phyloP scores from a whole-genome alignment of 1,284 basidiomycete genomes.

The Fomitopsis schrenkii region DNA sequence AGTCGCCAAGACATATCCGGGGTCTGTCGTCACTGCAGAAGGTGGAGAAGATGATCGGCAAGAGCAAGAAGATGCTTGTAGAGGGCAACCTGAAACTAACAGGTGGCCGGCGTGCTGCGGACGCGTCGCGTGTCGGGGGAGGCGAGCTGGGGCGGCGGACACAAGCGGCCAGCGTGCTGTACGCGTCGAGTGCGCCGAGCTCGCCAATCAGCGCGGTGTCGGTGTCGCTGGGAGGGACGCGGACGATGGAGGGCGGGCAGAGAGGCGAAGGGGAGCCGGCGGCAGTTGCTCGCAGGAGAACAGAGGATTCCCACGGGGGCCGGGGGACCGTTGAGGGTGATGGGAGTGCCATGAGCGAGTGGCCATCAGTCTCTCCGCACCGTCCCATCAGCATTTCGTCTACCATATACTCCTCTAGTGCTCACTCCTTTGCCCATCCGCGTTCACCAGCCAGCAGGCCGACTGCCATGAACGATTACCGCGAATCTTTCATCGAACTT shows the following conservation, averaged over 20 bases:
- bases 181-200: conserved; percentile 16
- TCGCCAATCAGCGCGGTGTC: conserved; percentile 13
- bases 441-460: conserved; percentile 10
- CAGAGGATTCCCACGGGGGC: conserved; percentile 21
- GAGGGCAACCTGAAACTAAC: conserved; percentile 10
- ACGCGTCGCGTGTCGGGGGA: conserved; percentile 8
- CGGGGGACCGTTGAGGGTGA: background rate
- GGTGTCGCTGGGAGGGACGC: background rate
- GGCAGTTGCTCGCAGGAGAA: background rate
- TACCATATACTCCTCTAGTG: conserved; percentile 35
- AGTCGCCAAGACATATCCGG: conserved; percentile 13
- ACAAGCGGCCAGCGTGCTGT: conserved; percentile 12
- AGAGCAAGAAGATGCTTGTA: conserved; percentile 22
- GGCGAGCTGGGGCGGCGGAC: conserved; percentile 3
- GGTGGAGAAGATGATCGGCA: conserved; percentile 34
- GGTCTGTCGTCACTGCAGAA: conserved; percentile 27
- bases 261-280: background rate
- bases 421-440: conserved; percentile 17
- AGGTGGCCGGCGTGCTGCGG: conserved; percentile 13
- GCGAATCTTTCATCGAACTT: conserved; percentile 58
- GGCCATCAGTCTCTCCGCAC: no score
- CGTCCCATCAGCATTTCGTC: conserved; percentile 30
- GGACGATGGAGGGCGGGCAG: background rate
- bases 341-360: conserved; percentile 11
- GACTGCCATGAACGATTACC: conserved; percentile 26